Conservation (phyloP, 345 rosid genomes). For the Salix caprea region DNA sequence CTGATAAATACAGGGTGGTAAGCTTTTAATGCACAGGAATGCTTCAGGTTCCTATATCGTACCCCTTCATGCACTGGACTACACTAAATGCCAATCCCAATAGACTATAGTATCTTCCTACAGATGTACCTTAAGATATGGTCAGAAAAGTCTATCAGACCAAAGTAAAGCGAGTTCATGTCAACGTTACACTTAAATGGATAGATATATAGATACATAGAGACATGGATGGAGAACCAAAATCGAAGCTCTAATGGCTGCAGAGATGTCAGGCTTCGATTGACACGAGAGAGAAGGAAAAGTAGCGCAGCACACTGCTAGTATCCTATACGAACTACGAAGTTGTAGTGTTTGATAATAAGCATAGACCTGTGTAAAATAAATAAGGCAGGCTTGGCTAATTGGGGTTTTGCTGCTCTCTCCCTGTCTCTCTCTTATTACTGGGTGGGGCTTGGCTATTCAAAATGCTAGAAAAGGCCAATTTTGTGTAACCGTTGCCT, state of each 20-base stretch:
- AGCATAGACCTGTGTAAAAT: conserved; percentile 18
- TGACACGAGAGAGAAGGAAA: conserved; percentile 27
- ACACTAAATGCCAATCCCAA: conserved; percentile 18
- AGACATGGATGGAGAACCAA: background rate
- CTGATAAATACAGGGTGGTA: background rate
- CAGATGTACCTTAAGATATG: conserved; percentile 45
- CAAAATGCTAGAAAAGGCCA: conserved; percentile 52
- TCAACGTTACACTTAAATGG: conserved; percentile 23
- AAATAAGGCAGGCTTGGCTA: conserved; percentile 1
- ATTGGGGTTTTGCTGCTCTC: no score
- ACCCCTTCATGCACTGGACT: background rate
- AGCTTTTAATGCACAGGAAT: background rate
- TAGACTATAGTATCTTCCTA: conserved; percentile 23
- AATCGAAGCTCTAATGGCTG: conserved; percentile 27
- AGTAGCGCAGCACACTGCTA: background rate
- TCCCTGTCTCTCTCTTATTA: background rate
- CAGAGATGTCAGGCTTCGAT: conserved; percentile 40
- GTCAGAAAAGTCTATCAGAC: conserved; percentile 17
- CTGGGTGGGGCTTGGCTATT: conserved; percentile 19
- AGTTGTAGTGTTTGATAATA: conserved; percentile 19
- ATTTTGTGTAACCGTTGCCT: conserved; percentile 61
- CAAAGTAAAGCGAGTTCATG: conserved; percentile 25
- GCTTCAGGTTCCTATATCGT: background rate
- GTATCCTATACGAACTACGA: no score
- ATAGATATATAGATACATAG: no score